A percentile compares a stretch with the other conserved stretches of the same genome.
Conservation (phyloP, 768 basidiomycete genomes). For the Boletus insuetus region DNA sequence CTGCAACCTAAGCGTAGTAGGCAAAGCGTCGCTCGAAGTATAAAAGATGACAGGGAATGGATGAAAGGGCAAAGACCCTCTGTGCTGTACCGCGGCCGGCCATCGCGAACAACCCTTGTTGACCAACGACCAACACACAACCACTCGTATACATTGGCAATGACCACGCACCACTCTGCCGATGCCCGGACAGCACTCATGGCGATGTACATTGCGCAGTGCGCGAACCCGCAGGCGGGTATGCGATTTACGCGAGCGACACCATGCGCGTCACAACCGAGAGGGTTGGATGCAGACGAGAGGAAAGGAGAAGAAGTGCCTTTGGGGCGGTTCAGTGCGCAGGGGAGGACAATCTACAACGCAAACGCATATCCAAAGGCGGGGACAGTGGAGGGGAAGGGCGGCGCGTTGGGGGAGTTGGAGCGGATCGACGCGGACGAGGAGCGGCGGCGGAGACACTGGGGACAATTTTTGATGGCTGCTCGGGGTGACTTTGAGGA, state of each 20-base stretch:
- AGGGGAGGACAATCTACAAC: constrained; percentile 33
- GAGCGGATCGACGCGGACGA: constrained; percentile 25
- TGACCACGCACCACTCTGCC: constrained; percentile 28
- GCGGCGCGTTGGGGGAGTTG: constrained; percentile 6
- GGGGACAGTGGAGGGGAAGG: background rate
- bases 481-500: background rate
- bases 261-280: background rate
- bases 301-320: background rate
- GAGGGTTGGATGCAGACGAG: background rate
- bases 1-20: background rate
- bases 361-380: background rate
- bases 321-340: constrained; percentile 4
- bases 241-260: background rate
- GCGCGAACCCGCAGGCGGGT: constrained; percentile 19
- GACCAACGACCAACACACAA: background rate
- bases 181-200: constrained; percentile 35
- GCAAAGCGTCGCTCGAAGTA: constrained; percentile 18
- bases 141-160: background rate
- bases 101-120: background rate
- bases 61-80: background rate
- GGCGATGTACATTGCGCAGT: constrained; percentile 27
- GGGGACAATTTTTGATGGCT: constrained; percentile 6
- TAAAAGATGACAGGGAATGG: constrained; percentile 21
- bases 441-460: background rate
- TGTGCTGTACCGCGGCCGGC: background rate